Conservation (phyloP, 2,329 filamentous ascomycete genomes). For the Apiospora koreana region DNA sequence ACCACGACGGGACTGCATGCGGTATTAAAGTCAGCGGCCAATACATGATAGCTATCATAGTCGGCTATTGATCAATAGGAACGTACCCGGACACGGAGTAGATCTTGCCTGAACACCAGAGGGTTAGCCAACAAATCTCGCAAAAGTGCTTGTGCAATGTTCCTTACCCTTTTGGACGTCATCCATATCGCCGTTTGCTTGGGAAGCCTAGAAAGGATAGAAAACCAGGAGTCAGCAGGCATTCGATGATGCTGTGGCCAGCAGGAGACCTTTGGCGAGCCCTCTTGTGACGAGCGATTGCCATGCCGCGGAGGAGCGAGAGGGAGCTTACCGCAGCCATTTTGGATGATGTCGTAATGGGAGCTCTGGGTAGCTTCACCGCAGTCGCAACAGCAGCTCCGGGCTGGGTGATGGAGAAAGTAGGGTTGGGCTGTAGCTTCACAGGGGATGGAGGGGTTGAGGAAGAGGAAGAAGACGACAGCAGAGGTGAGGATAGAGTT, state of each 20-base stretch:
- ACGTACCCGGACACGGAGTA: conserved; percentile 55
- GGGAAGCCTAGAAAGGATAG: conserved; percentile 22
- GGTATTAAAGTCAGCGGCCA: conserved; percentile 34
- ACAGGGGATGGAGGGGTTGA: conserved; percentile 27
- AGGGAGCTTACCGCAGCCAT: conserved; percentile 57
- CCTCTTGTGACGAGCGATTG: background rate
- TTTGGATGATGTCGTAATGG: conserved; percentile 37
- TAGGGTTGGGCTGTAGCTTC: conserved; percentile 28
- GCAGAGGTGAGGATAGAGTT: conserved; percentile 25
- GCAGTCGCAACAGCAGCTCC: conserved; percentile 16
- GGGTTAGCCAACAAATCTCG: conserved; percentile 16
- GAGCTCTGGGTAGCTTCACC: conserved; percentile 23
- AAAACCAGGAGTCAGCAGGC: background rate
- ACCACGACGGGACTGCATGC: conserved; percentile 79
- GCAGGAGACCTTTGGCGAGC: background rate
- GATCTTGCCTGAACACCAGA: conserved; percentile 49
- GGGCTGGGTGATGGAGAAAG: conserved; percentile 24
- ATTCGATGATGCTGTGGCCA: background rate
- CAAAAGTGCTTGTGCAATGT: background rate
- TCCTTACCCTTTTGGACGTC: conserved; percentile 31
- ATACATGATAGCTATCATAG: conserved; percentile 7
- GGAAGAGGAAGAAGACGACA: conserved; percentile 30
- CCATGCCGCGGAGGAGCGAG: background rate
- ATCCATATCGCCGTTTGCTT: conserved; percentile 34
- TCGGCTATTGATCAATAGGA: background rate